Percentiles rank a stretch among this genome's conserved stretches.
These are phyloP conservation scores for Metarhizium guizhouense DNA, from an alignment of 2,329 filamentous ascomycete genomes.

Conservation along the genomic window DNA sequence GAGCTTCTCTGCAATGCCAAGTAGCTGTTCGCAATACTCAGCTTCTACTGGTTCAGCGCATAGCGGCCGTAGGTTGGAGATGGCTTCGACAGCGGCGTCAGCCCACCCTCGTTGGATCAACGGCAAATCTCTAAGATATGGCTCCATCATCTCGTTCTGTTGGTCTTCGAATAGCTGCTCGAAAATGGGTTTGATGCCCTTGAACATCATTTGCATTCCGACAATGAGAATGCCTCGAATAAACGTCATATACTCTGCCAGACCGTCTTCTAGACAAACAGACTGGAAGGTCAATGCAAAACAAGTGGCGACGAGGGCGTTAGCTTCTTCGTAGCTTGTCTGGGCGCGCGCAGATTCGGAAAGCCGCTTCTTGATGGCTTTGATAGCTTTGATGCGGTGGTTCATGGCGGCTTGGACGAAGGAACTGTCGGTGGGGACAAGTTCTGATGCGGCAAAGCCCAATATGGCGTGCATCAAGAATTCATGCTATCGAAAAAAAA, in stretches of 20 bases:
- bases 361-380: constrained; percentile 48
- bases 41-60: constrained; percentile 33
- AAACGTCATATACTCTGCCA: constrained; percentile 53
- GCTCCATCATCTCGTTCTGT: constrained; percentile 31
- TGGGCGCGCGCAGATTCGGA: constrained; percentile 29
- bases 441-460: constrained; percentile 57
- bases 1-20: constrained; percentile 40
- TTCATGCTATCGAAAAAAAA: constrained; percentile 36
- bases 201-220: constrained; percentile 42
- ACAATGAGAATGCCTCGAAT: constrained; percentile 48
- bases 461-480: constrained; percentile 65
- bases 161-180: constrained; percentile 33
- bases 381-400: constrained; percentile 58
- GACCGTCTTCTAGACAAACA: constrained; percentile 46
- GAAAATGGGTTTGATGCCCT: constrained; percentile 41
- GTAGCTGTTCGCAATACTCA: constrained; percentile 35
- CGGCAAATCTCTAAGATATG: constrained; percentile 36
- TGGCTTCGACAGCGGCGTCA: constrained; percentile 35
- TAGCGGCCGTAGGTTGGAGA: constrained; percentile 34
- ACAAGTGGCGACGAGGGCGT: constrained; percentile 50
- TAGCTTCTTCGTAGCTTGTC: constrained; percentile 42
- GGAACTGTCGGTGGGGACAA: constrained; percentile 40
- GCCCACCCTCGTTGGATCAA: constrained; percentile 35
- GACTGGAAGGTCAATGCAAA: constrained; percentile 52
- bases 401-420: constrained; percentile 50